Conservation (phyloP, 345 rosid genomes). For the Mangifera indica region DNA sequence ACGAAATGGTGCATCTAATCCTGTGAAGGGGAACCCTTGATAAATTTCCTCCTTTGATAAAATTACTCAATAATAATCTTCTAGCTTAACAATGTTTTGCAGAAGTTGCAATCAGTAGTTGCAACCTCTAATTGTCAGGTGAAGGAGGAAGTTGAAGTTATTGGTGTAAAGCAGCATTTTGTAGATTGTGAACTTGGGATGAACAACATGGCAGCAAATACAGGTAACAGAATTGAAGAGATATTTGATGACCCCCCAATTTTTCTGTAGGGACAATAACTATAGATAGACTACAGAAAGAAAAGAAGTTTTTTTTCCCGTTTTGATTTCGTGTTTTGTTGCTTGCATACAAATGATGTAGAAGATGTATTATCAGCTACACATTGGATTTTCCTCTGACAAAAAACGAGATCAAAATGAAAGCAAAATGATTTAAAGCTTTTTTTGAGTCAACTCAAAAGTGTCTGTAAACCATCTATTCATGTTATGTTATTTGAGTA, state of each 20-base stretch:
- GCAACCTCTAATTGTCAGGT: conserved; percentile 16
- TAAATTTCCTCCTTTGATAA: background rate
- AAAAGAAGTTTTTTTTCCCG: background rate
- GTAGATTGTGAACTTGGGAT: background rate
- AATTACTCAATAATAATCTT: background rate
- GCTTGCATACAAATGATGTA: background rate
- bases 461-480: background rate
- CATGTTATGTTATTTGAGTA: background rate
- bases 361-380: background rate
- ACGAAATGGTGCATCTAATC: conserved; percentile 41
- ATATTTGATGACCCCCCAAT: background rate
- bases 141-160: conserved; percentile 9
- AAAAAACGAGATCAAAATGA: background rate
- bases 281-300: background rate
- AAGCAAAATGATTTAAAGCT: background rate
- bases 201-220: background rate
- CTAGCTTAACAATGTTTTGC: no score
- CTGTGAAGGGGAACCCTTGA: conserved; percentile 22
- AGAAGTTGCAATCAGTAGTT: background rate
- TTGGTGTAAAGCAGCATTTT: background rate
- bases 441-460: no score
- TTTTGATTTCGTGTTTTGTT: no score
- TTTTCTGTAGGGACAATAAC: conserved; percentile 6
- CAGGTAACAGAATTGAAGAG: conserved; percentile 3
- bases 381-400: background rate